Evolutionary conservation across 805 yeast genomes (phyloP).

Genomic region (Sugiyamaella americana): DNA sequence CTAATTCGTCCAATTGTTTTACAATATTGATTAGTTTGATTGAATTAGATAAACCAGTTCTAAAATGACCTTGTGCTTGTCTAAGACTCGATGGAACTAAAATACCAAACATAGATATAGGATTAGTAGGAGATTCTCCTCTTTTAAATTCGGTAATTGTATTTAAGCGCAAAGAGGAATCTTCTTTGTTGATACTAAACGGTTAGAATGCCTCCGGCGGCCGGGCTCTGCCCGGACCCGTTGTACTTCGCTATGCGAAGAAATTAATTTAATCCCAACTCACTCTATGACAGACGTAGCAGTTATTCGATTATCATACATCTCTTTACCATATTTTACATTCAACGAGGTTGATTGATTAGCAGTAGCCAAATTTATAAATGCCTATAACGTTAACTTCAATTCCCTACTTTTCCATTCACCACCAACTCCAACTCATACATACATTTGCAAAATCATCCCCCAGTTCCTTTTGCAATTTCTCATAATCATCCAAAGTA

Average conservation of each 20-base stretch:
- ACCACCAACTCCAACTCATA: background rate
- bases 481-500: background rate
- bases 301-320: slow-evolving; percentile 36
- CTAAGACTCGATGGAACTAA: slow-evolving; percentile 41
- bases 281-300: slow-evolving; percentile 19
- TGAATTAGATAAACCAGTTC: slow-evolving; percentile 26
- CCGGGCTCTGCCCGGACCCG: too few species aligned
- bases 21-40: slow-evolving; percentile 12
- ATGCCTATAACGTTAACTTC: slow-evolving; percentile 35
- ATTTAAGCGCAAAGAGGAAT: too few species aligned
- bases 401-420: background rate
- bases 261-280: too few species aligned
- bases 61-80: slow-evolving; percentile 37
- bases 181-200: too few species aligned
- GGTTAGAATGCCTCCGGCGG: too few species aligned
- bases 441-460: slow-evolving; percentile 2
- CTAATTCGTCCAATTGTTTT: slow-evolving; percentile 8
- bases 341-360: slow-evolving; percentile 28
- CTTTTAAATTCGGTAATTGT: too few species aligned
- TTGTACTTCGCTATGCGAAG: too few species aligned
- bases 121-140: slow-evolving; percentile 33
- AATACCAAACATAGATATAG: slow-evolving; percentile 44
- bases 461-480: background rate
- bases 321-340: slow-evolving; percentile 36
- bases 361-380: slow-evolving; percentile 41